These are phyloP conservation scores for Cryptococcus jaspeensis DNA, from an alignment of 1,284 basidiomycete species.

Conservation along the genomic window DNA sequence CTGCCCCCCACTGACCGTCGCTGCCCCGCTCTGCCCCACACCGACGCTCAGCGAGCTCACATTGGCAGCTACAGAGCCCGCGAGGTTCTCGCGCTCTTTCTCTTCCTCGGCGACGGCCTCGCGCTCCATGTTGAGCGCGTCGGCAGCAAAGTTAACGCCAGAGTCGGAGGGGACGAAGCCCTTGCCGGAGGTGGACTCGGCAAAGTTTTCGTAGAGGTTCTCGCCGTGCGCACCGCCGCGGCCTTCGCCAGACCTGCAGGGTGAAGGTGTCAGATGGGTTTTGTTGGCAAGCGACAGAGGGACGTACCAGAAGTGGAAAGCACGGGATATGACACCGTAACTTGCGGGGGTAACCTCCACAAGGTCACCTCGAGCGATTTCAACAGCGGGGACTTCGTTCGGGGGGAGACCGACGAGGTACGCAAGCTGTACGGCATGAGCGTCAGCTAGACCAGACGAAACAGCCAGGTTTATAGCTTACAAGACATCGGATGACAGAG, in stretches of 20 bases:
- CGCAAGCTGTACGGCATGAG: constrained; percentile 55
- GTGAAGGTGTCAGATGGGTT: background rate
- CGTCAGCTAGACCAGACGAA: constrained; percentile 2
- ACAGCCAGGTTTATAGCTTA: constrained; percentile 45
- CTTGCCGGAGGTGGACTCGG: constrained; percentile 46
- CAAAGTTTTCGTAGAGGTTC: constrained; percentile 54
- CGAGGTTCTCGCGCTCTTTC: constrained; percentile 31
- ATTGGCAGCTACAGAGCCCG: background rate
- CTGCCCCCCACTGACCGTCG: background rate
- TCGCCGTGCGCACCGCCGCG: constrained; percentile 44
- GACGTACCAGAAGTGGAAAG: constrained; percentile 81
- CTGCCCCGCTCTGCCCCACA: too few relatives aligned
- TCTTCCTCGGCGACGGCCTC: constrained; percentile 47
- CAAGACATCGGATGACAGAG: constrained; percentile 93
- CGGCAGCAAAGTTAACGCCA: constrained; percentile 41
- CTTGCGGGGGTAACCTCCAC: constrained; percentile 85
- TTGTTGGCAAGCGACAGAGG: too few relatives aligned
- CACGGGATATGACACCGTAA: constrained; percentile 83
- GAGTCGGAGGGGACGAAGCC: constrained; percentile 35
- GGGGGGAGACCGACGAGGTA: constrained; percentile 94
- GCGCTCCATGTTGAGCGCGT: constrained; percentile 45
- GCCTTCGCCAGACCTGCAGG: constrained; percentile 47
- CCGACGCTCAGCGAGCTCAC: too few relatives aligned
- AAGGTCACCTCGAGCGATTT: constrained; percentile 86
- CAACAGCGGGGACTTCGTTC: constrained; percentile 92